phyloP scores from a whole-genome alignment of 306 rosid species.

The Quercus alba region DNA sequence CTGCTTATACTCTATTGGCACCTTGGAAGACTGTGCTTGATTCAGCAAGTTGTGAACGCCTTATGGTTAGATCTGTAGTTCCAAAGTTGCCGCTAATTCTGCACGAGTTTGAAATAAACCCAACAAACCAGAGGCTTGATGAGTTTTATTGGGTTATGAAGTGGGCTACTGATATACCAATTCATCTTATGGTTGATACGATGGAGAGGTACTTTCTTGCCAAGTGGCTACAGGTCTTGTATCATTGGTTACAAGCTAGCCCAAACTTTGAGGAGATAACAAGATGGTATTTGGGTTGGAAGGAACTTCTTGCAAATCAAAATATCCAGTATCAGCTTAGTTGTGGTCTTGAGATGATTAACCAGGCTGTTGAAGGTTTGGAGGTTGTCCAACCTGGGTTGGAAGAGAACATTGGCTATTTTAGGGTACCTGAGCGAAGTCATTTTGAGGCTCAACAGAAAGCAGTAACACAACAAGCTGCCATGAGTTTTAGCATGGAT shows the following conservation, averaged over 20 bases:
- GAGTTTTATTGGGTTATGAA: constrained; percentile 83
- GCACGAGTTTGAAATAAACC: constrained; percentile 88
- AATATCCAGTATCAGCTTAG: constrained; percentile 66
- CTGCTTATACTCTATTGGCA: constrained; percentile 78
- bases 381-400: constrained; percentile 87
- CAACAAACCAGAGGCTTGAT: constrained; percentile 75
- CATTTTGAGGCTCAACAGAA: constrained; percentile 96
- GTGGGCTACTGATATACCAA: constrained; percentile 82
- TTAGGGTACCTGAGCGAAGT: constrained; percentile 75
- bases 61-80: constrained; percentile 77
- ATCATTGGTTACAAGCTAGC: constrained; percentile 75
- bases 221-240: constrained; percentile 85
- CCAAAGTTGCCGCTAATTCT: constrained; percentile 84
- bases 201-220: constrained; percentile 74
- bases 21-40: constrained; percentile 90
- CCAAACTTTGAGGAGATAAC: constrained; percentile 89
- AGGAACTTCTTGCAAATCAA: constrained; percentile 79
- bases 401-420: constrained; percentile 78
- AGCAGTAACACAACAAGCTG: constrained; percentile 65
- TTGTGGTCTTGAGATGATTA: constrained; percentile 89
- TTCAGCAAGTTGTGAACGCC: constrained; percentile 84
- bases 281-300: constrained; percentile 92
- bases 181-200: constrained; percentile 86
- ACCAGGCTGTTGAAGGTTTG: constrained; percentile 83
- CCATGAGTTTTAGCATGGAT: constrained; percentile 57